Percentiles rank a stretch among this genome's conserved stretches.
Evolutionary conservation across 83 land plant species (phyloP).

Genomic region (Thuja plicata): DNA sequence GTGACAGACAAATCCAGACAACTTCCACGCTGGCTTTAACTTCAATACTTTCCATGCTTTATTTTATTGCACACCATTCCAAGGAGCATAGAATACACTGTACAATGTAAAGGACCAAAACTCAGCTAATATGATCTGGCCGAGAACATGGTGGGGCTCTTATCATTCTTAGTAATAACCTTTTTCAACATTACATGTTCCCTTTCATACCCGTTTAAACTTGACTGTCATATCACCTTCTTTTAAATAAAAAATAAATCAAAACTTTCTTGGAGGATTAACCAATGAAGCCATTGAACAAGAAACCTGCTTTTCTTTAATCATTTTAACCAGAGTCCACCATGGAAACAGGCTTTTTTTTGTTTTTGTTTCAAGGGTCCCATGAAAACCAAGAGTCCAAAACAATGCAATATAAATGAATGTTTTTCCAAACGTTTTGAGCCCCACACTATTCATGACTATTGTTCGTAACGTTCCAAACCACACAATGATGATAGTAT

Average conservation of each 20-base stretch:
- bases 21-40: slow-evolving; percentile 8
- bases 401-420: background rate
- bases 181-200: background rate
- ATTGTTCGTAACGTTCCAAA: background rate
- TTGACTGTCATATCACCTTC: background rate
- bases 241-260: background rate
- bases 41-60: background rate
- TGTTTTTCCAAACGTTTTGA: background rate
- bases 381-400: background rate
- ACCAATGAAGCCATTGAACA: background rate
- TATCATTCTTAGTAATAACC: background rate
- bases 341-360: no score
- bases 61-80: background rate
- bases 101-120: background rate
- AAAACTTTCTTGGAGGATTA: background rate
- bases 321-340: background rate
- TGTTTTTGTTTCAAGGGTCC: background rate
- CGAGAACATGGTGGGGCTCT: background rate
- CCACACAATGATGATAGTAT: background rate
- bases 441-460: background rate
- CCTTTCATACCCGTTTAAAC: background rate
- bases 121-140: background rate
- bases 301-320: background rate
- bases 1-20: slow-evolving; percentile 14
- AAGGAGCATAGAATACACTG: background rate